A percentile compares a stretch with the other conserved stretches of the same genome.
Conservation (phyloP, 2,329 filamentous ascomycete species). For the Fusarium sp. region DNA sequence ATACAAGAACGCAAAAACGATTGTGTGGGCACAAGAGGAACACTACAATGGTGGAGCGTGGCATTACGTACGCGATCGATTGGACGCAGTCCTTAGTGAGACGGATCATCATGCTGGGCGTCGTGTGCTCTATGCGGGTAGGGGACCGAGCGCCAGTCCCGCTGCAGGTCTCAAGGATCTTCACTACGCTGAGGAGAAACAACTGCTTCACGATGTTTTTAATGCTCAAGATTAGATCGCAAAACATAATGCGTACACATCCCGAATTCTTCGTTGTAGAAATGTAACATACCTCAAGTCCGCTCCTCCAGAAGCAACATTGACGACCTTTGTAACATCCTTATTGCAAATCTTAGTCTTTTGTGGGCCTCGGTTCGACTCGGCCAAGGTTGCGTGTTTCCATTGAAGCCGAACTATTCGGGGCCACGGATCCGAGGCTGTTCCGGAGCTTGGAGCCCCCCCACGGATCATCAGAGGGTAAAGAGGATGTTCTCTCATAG, state of each 20-base stretch:
- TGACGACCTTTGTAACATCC: too few relatives aligned
- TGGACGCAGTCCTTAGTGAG: slow-evolving; percentile 35
- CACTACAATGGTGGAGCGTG: slow-evolving; percentile 48
- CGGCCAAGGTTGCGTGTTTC: too few relatives aligned
- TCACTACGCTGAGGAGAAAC: slow-evolving; percentile 33
- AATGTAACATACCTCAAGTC: neutral
- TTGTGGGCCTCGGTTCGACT: too few relatives aligned
- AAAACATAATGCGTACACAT: neutral
- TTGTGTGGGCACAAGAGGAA: slow-evolving; percentile 49
- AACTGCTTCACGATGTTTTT: slow-evolving; percentile 27
- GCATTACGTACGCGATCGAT: slow-evolving; percentile 44
- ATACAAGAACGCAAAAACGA: slow-evolving; percentile 38
- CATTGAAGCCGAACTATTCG: too few relatives aligned
- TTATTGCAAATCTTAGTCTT: too few relatives aligned
- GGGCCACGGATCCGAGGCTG: too few relatives aligned
- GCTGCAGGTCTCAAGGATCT: slow-evolving; percentile 31
- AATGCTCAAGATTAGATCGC: neutral
- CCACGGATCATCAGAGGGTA: too few relatives aligned
- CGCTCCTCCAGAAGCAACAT: too few relatives aligned
- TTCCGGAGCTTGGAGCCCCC: too few relatives aligned
- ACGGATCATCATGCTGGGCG: neutral
- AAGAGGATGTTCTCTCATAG: too few relatives aligned
- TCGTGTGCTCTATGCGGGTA: slow-evolving; percentile 26
- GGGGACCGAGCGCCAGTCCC: slow-evolving; percentile 33
- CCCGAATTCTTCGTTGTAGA: neutral